Percentiles rank a stretch among this genome's conserved stretches.
phyloP scores from a whole-genome alignment of 2,329 filamentous ascomycete species.

The Cyphellophora attinorum region DNA sequence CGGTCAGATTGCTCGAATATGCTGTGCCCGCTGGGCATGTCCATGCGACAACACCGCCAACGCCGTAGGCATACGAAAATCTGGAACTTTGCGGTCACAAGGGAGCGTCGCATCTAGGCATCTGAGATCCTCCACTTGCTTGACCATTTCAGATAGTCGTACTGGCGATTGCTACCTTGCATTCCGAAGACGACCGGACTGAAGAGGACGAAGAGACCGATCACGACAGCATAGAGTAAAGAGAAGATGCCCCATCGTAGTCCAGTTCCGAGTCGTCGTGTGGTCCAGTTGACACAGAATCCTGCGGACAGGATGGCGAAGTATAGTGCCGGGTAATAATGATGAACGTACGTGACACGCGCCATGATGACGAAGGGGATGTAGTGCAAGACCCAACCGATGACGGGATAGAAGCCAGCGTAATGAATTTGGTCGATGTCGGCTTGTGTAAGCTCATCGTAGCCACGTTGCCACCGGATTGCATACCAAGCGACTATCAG shows the following conservation, averaged over 20 bases:
- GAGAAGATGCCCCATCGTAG: constrained; percentile 63
- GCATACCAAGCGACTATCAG: constrained; percentile 73
- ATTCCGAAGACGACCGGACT: constrained; percentile 95
- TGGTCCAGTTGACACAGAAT: constrained; percentile 79
- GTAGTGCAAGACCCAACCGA: constrained; percentile 96
- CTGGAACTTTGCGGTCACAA: too few species aligned
- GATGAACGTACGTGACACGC: constrained; percentile 96
- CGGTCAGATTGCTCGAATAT: too few species aligned
- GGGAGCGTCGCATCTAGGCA: too few species aligned
- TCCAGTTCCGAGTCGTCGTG: constrained; percentile 54
- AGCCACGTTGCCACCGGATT: constrained; percentile 92
- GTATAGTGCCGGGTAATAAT: constrained; percentile 97
- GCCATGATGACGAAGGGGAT: constrained; percentile 95
- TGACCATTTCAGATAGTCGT: constrained; percentile 91
- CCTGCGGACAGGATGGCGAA: constrained; percentile 87
- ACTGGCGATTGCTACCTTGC: constrained; percentile 73
- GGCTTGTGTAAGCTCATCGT: constrained; percentile 63
- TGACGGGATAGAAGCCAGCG: constrained; percentile 76
- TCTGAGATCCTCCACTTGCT: constrained; percentile 76
- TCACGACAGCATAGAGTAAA: constrained; percentile 61
- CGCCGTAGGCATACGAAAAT: too few species aligned
- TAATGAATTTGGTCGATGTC: constrained; percentile 96
- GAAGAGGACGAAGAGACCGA: constrained; percentile 78
- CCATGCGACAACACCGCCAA: too few species aligned
- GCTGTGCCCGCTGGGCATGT: too few species aligned